Conservation (phyloP, 2,329 filamentous ascomycete species). For the Aureobasidium lini region DNA sequence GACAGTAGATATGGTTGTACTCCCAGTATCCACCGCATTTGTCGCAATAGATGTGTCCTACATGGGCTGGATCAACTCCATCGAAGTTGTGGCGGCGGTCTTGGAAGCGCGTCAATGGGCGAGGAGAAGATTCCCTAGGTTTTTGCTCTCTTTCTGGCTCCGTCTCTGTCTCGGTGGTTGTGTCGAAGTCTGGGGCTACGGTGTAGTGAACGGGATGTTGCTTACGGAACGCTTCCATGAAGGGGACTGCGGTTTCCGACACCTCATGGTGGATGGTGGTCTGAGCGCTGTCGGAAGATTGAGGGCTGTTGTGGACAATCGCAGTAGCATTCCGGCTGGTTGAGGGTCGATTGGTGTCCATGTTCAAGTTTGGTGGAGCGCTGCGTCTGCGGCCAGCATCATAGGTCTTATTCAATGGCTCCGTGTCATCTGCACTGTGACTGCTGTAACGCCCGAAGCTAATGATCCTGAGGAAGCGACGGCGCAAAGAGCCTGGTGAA, state of each 20-base stretch:
- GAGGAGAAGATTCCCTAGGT: too few relatives aligned
- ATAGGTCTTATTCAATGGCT: background rate
- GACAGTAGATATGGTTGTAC: background rate
- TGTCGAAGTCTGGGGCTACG: background rate
- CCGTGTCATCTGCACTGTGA: background rate
- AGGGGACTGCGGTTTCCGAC: background rate
- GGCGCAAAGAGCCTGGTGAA: background rate
- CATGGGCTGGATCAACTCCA: too few relatives aligned
- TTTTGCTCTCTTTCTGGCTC: background rate
- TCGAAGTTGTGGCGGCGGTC: too few relatives aligned
- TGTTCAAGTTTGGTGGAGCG: background rate
- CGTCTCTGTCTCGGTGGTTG: background rate
- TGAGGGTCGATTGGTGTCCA: background rate
- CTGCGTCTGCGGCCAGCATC: background rate
- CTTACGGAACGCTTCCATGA: background rate
- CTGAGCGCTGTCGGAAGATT: background rate
- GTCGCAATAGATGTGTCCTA: background rate
- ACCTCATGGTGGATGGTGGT: background rate
- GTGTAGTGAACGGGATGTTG: background rate
- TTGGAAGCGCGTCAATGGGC: too few relatives aligned
- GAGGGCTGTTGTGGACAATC: background rate
- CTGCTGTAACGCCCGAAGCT: background rate
- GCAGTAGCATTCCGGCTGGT: background rate
- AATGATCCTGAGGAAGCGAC: background rate
- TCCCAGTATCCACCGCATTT: background rate